Percentiles rank a stretch among this genome's conserved stretches.
phyloP scores from a whole-genome alignment of 2,329 filamentous ascomycete genomes.

The Didymella segeticola region DNA sequence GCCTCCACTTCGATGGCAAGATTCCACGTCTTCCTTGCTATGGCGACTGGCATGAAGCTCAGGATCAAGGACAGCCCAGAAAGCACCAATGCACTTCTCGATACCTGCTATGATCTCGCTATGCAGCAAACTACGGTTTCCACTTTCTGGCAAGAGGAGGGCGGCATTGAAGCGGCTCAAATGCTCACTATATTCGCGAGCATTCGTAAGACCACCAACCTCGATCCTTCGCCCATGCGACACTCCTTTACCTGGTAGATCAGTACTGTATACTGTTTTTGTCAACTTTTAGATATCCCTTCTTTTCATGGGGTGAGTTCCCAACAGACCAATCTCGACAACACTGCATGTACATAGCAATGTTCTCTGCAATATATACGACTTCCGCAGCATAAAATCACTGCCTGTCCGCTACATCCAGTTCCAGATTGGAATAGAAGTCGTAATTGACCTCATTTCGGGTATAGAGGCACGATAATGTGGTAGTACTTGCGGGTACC shows the following conservation, averaged over 20 bases:
- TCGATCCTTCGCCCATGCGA: slow-evolving; percentile 33
- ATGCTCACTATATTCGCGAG: slow-evolving; percentile 43
- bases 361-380: neutral
- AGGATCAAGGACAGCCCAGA: slow-evolving; percentile 39
- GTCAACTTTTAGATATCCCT: neutral
- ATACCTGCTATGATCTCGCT: slow-evolving; percentile 46
- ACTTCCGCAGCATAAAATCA: neutral
- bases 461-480: too few relatives aligned
- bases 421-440: too few relatives aligned
- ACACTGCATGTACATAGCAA: neutral
- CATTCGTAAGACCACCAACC: slow-evolving; percentile 27
- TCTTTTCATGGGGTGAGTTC: neutral
- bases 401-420: too few relatives aligned
- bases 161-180: slow-evolving; percentile 42
- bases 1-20: slow-evolving; percentile 43
- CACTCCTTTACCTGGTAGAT: slow-evolving; percentile 43
- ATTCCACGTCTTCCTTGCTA: slow-evolving; percentile 47
- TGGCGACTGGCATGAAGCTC: slow-evolving; percentile 47
- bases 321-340: neutral
- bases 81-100: slow-evolving; percentile 41
- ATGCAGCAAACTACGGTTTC: slow-evolving; percentile 42
- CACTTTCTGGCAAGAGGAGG: slow-evolving; percentile 45
- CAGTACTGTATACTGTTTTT: neutral
- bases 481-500: too few relatives aligned
- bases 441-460: too few relatives aligned